Evolutionary conservation across 2,329 filamentous ascomycete species (phyloP).

Genomic region (Pochonia chlamydosporia): DNA sequence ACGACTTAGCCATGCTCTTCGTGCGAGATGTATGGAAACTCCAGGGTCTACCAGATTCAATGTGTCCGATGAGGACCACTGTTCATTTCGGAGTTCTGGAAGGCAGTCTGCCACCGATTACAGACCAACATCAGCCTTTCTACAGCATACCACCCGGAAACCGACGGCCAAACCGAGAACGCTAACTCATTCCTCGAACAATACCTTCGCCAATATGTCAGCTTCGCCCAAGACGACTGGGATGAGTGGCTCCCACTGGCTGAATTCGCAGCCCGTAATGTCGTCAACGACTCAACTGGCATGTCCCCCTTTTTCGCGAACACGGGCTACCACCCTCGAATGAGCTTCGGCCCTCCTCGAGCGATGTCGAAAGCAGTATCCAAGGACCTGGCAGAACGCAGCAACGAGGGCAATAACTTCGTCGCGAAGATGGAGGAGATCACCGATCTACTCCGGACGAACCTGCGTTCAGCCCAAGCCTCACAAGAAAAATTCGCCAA

Average conservation of each 20-base stretch:
- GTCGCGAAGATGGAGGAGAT: not conserved
- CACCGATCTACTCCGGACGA: not conserved
- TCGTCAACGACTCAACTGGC: not conserved
- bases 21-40: not conserved
- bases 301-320: not conserved
- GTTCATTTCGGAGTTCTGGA: not conserved
- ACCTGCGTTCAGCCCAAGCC: not conserved
- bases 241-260: not conserved
- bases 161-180: not conserved
- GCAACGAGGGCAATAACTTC: too few species aligned
- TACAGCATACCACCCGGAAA: not conserved
- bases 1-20: not conserved
- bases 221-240: not conserved
- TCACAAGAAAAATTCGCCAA: not conserved
- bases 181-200: not conserved
- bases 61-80: not conserved
- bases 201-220: not conserved
- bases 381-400: not conserved
- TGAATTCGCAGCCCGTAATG: not conserved
- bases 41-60: not conserved
- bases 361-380: not conserved
- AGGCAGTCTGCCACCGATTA: not conserved
- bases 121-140: not conserved
- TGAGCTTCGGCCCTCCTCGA: not conserved
- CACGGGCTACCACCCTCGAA: not conserved